Evolutionary conservation across 2,329 filamentous ascomycete species (phyloP).

Genomic region (Rugonectria rugulosa): DNA sequence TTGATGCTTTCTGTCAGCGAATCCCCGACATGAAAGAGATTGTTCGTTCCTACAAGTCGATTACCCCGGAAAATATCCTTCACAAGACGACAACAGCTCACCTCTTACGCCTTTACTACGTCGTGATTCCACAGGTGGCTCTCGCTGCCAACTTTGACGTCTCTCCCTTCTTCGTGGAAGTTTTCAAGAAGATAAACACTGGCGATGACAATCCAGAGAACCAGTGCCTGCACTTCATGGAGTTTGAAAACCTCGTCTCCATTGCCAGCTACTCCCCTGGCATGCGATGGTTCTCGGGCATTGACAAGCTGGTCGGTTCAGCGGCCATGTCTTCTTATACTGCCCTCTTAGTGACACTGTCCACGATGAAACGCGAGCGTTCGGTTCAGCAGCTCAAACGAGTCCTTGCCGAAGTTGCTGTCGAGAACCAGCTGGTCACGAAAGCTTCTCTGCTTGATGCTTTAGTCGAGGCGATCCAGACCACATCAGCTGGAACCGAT

Average conservation of each 20-base stretch:
- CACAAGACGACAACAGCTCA: constrained; percentile 82
- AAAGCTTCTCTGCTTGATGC: constrained; percentile 56
- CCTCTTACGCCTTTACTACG: constrained; percentile 84
- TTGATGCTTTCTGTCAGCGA: constrained; percentile 78
- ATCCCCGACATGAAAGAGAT: constrained; percentile 85
- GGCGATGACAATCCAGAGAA: constrained; percentile 58
- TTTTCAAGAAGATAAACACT: constrained; percentile 68
- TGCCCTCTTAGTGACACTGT: constrained; percentile 65
- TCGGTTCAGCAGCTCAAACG: constrained; percentile 55
- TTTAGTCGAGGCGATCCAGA: constrained; percentile 49
- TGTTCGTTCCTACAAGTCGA: constrained; percentile 75
- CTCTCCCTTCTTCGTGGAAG: constrained; percentile 75
- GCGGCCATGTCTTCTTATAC: constrained; percentile 68
- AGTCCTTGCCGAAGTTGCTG: constrained; percentile 67
- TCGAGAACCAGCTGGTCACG: constrained; percentile 73
- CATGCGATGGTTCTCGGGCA: constrained; percentile 91
- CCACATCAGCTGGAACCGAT: constrained; percentile 24
- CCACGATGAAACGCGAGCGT: constrained; percentile 39
- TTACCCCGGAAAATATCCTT: constrained; percentile 72
- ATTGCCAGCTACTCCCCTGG: constrained; percentile 82
- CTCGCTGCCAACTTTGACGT: constrained; percentile 89
- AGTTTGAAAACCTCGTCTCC: constrained; percentile 81
- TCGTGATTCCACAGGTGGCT: constrained; percentile 79
- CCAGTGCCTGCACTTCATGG: constrained; percentile 68
- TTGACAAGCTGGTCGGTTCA: constrained; percentile 61